A percentile compares a stretch with the other conserved stretches of the same genome.
These are phyloP conservation scores for Blastocystis sp. DNA, from an alignment of 352 stramenopile species.

Conservation along the genomic window DNA sequence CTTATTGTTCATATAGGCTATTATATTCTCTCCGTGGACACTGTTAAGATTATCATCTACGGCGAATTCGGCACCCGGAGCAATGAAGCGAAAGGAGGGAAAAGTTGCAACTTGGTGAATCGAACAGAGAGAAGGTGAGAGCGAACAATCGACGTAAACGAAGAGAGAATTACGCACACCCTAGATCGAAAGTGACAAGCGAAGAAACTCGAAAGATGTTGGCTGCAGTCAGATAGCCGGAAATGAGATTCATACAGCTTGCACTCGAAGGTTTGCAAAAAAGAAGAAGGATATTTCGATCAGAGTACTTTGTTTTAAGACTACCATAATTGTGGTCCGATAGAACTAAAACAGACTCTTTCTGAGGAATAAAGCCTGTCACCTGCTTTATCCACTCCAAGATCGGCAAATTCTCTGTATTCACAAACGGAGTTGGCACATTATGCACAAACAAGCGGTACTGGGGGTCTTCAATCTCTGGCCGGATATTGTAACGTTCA, in stretches of 20 bases:
- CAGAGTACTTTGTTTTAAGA: slow-evolving; percentile 3
- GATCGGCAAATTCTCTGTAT: background rate
- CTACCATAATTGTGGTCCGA: background rate
- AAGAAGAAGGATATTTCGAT: slow-evolving; percentile 12
- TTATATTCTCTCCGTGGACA: slow-evolving; percentile 22
- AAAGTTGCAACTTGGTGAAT: background rate
- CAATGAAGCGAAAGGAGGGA: slow-evolving; percentile 24
- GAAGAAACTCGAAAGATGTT: background rate
- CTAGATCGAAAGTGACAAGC: background rate
- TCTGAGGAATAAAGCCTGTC: background rate
- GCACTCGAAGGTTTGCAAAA: background rate
- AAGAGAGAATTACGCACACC: background rate
- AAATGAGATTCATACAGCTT: slow-evolving; percentile 19
- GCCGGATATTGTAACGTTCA: background rate
- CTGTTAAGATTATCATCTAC: background rate
- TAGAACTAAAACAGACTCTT: background rate
- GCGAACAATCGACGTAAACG: slow-evolving; percentile 30
- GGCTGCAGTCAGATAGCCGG: slow-evolving; percentile 1
- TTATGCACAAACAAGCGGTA: slow-evolving; percentile 16
- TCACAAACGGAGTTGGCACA: background rate
- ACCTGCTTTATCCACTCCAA: slow-evolving; percentile 31
- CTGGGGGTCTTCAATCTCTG: background rate
- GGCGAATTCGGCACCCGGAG: background rate
- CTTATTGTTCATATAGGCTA: slow-evolving; percentile 43
- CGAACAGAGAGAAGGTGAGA: background rate